These are phyloP conservation scores for Leptomonas pyrrhocoris DNA, from an alignment of 208 protist species.

Conservation along the genomic window DNA sequence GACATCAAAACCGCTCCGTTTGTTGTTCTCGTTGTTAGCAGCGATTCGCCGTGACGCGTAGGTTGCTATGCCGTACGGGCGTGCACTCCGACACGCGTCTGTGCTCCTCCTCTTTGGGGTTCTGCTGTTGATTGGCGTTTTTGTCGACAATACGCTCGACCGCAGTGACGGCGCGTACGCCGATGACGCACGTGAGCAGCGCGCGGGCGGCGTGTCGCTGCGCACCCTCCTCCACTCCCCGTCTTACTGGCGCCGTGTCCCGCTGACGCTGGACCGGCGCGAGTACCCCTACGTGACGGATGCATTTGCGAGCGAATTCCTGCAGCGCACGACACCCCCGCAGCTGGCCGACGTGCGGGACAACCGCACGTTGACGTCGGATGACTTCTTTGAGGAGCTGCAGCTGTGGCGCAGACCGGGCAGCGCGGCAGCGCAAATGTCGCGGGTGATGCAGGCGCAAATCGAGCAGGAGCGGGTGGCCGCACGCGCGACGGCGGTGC, in stretches of 20 bases:
- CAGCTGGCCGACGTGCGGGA: constrained; percentile 28
- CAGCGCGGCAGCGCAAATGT: constrained; percentile 2
- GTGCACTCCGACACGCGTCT: constrained; percentile 18
- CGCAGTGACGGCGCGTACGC: constrained; percentile 18
- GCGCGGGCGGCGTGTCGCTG: background rate
- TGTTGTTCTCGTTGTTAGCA: background rate
- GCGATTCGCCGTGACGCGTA: too few species aligned
- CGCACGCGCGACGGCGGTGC: constrained; percentile 15
- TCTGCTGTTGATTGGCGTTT: constrained; percentile 20
- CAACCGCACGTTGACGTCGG: constrained; percentile 30
- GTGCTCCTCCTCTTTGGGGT: constrained; percentile 31
- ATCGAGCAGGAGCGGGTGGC: constrained; percentile 6
- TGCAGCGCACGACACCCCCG: constrained; percentile 20
- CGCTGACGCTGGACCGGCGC: background rate
- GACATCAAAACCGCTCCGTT: too few species aligned
- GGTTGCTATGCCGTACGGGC: constrained; percentile 7
- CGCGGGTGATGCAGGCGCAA: constrained; percentile 6
- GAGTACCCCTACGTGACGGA: constrained; percentile 15
- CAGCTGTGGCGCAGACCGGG: constrained; percentile 34
- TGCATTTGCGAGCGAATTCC: constrained; percentile 10
- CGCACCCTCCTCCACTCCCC: constrained; percentile 3
- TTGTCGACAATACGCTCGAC: constrained; percentile 17
- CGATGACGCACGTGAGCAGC: constrained; percentile 13
- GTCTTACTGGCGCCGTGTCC: constrained; percentile 15
- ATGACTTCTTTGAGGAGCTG: constrained; percentile 49